These are phyloP conservation scores for Boletus tylopilopsis DNA, from an alignment of 768 basidiomycete species.

Conservation along the genomic window DNA sequence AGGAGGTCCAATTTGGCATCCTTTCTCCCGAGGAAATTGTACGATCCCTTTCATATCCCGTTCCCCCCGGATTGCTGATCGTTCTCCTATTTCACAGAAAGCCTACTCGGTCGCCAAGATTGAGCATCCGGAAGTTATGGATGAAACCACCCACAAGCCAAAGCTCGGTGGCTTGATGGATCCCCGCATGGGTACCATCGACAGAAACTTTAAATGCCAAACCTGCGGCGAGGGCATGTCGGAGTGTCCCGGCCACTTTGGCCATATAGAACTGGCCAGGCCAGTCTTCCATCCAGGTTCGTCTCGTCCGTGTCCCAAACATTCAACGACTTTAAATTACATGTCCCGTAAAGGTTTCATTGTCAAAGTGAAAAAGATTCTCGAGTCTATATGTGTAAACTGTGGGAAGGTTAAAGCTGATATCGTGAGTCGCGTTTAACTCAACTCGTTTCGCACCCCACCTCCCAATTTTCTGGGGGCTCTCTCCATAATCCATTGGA, in stretches of 20 bases:
- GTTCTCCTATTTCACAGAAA: slow-evolving; percentile 59
- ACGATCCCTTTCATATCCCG: slow-evolving; percentile 5
- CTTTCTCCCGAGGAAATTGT: slow-evolving; percentile 99
- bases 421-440: slow-evolving; percentile 84
- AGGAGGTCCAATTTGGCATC: slow-evolving; percentile 98
- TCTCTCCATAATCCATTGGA: slow-evolving; percentile 84
- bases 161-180: slow-evolving; percentile 97
- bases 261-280: slow-evolving; percentile 93
- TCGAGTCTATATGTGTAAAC: slow-evolving; percentile 98
- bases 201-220: slow-evolving; percentile 98
- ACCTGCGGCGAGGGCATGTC: slow-evolving; percentile 99
- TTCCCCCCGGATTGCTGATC: slow-evolving; percentile 6
- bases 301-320: slow-evolving; percentile 26
- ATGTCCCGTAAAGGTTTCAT: slow-evolving; percentile 80
- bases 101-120: slow-evolving; percentile 98
- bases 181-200: slow-evolving; percentile 96
- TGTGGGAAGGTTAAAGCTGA: slow-evolving; percentile 98
- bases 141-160: slow-evolving; percentile 85
- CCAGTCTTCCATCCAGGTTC: slow-evolving; percentile 96
- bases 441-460: slow-evolving; percentile 89
- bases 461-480: slow-evolving; percentile 98
- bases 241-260: slow-evolving; percentile 99
- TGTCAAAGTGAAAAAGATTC: slow-evolving; percentile 98
- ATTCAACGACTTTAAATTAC: background rate
- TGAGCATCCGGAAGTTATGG: slow-evolving; percentile 98